Base-by-base conservation (phyloP, 331 rosid genomes). In the Telfairia occidentalis region DNA sequence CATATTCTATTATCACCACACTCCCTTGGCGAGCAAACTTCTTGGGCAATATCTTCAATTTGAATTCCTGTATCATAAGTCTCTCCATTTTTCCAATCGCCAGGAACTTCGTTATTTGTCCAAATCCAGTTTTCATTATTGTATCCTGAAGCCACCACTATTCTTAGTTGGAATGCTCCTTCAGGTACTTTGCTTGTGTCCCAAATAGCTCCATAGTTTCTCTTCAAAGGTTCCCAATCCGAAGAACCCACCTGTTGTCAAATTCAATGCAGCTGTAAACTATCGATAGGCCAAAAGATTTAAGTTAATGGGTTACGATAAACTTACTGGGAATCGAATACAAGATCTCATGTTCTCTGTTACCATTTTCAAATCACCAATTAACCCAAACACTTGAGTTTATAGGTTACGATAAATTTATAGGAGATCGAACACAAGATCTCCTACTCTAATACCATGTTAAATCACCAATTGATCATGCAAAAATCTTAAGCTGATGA, bases 181-280 rank as follows among this genome's bases (percentile, higher is more conserved):
- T 63, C 18, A 0, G 98, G 97, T 6, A 89, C 94, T 78, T 83
- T 81, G 19, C 81, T 87, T 5, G 94, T 91, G 74, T 89, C 92
- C 98, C 98, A 93, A 32, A 91, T 82, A 0, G 94, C 96, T 11
- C 98, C 98, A 52, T 87, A 16, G 9, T 67, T 91, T 73, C 96
- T 81, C 34, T 78, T 84, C 88, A 93, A 1, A 80, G 45, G 84
- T 4, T 79, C 21, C 98, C 98, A 93, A 0, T 89, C 83, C 21
- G 96, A 48, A 12, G 91, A 86, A 50, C 90, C 97, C 35, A 86
- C 96, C 96, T 92, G 73, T 12, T 92, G 75, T n/a, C 21, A 21
- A 10, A n/a, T 46, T 43, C 49, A 43, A 43, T 43, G 46, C n/a
- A n/a, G n/a, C n/a, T n/a, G n/a, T n/a, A n/a, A n/a, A n/a, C n/a